These are phyloP conservation scores for Cercospora citrullina DNA, from an alignment of 2,329 filamentous ascomycete species.

Conservation along the genomic window DNA sequence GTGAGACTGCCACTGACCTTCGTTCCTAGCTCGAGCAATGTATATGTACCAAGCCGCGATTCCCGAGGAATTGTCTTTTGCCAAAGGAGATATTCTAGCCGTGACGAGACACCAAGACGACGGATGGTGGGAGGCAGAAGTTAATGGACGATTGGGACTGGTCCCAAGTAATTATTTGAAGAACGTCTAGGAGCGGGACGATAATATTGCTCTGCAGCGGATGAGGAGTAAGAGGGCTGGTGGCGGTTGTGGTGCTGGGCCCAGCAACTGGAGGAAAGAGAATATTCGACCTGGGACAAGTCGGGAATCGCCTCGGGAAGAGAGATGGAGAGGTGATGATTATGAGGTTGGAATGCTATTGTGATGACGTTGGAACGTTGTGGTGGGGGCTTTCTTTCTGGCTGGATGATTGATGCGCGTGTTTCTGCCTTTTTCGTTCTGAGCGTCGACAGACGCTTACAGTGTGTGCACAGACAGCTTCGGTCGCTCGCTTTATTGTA, in stretches of 20 bases:
- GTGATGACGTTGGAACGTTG: neutral
- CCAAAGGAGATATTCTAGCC: constrained; percentile 87
- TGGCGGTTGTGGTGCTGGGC: neutral
- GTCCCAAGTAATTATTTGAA: constrained; percentile 69
- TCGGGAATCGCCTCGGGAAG: neutral
- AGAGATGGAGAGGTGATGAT: constrained; percentile 1
- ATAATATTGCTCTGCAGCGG: neutral
- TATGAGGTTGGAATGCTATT: constrained; percentile 1
- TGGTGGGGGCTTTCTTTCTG: neutral
- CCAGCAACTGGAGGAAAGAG: neutral
- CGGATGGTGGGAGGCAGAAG: constrained; percentile 98
- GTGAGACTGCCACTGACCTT: neutral
- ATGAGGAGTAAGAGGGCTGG: neutral
- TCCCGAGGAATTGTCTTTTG: constrained; percentile 88
- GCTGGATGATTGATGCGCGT: neutral
- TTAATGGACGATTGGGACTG: constrained; percentile 67
- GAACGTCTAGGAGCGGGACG: constrained; percentile 46
- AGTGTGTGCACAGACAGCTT: neutral
- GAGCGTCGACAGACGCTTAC: neutral
- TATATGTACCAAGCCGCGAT: constrained; percentile 95
- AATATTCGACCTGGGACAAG: constrained; percentile 1
- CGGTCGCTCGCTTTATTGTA: neutral
- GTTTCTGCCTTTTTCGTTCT: neutral
- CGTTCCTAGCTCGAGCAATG: constrained; percentile 69
- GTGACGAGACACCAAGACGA: constrained; percentile 92